Evolutionary conservation across 345 rosid species (phyloP).

Genomic region (Moricandia moricandioides): DNA sequence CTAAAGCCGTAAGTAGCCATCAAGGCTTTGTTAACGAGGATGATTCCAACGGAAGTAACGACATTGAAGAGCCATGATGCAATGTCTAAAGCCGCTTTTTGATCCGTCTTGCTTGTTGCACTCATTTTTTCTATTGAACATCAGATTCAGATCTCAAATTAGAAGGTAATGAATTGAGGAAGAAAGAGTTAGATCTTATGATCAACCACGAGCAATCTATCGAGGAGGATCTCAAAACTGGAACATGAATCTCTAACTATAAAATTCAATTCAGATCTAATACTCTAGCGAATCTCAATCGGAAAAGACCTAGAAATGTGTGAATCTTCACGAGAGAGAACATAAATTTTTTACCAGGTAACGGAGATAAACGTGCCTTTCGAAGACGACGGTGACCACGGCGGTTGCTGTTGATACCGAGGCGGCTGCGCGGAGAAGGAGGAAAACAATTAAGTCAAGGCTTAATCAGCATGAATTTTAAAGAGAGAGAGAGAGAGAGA

Average conservation of each 20-base stretch:
- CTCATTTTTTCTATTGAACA: too few species aligned
- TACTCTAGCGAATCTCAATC: too few species aligned
- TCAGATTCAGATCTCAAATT: too few species aligned
- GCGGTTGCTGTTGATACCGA: too few species aligned
- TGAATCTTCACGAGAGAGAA: neutral
- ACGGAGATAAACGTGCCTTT: neutral
- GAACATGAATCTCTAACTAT: neutral
- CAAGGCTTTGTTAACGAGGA: too few species aligned
- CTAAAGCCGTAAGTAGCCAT: too few species aligned
- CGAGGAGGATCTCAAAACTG: neutral
- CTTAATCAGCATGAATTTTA: neutral
- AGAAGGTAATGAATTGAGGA: too few species aligned
- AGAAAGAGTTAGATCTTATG: neutral
- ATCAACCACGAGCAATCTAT: neutral
- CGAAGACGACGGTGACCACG: neutral
- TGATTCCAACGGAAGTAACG: too few species aligned
- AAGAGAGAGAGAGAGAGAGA: neutral
- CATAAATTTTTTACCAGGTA: neutral
- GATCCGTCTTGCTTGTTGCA: too few species aligned
- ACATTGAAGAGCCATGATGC: too few species aligned
- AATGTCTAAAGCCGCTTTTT: too few species aligned
- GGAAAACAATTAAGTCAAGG: neutral
- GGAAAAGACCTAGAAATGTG: neutral
- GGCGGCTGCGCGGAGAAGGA: neutral
- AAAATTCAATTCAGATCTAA: neutral